Conservation (phyloP, 2,329 filamentous ascomycete species). For the Rhynchosporium secalis region DNA sequence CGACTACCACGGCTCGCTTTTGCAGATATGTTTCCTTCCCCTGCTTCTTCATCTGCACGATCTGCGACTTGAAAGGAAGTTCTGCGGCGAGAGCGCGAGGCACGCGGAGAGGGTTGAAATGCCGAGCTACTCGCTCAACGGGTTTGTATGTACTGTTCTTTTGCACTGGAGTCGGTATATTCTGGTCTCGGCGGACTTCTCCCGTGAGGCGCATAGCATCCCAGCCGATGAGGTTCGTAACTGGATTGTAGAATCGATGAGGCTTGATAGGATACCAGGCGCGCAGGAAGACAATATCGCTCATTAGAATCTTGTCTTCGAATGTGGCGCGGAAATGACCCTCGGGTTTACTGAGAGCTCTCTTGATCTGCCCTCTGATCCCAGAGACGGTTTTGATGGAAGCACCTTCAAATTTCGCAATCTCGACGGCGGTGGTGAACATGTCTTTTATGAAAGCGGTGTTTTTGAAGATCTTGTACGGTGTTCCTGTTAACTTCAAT, state of each 20-base stretch:
- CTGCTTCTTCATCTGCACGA: constrained; percentile 77
- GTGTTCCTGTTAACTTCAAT: constrained; percentile 89
- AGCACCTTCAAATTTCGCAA: constrained; percentile 97
- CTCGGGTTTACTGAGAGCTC: constrained; percentile 87
- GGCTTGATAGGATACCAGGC: constrained; percentile 97
- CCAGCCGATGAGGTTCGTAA: constrained; percentile 90
- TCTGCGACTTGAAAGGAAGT: constrained; percentile 91
- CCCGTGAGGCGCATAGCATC: constrained; percentile 92
- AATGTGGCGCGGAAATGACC: constrained; percentile 96
- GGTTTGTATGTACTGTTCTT: constrained; percentile 83
- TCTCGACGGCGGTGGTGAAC: constrained; percentile 90
- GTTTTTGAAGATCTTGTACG: constrained; percentile 99
- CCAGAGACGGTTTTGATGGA: constrained; percentile 95
- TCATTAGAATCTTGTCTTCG: constrained; percentile 97
- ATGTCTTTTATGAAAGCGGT: constrained; percentile 98
- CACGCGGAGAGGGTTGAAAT: constrained; percentile 75
- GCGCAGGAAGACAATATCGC: constrained; percentile 91
- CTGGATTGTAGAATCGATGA: constrained; percentile 94
- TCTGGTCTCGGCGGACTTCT: constrained; percentile 77
- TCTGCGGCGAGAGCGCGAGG: constrained; percentile 77
- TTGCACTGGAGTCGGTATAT: constrained; percentile 72
- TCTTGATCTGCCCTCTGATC: constrained; percentile 94
- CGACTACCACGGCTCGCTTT: constrained; percentile 87
- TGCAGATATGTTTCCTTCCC: constrained; percentile 85
- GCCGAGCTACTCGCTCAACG: constrained; percentile 64